Conservation (phyloP, 1,139 yeast genomes). For the Geotrichum histeridarum region DNA sequence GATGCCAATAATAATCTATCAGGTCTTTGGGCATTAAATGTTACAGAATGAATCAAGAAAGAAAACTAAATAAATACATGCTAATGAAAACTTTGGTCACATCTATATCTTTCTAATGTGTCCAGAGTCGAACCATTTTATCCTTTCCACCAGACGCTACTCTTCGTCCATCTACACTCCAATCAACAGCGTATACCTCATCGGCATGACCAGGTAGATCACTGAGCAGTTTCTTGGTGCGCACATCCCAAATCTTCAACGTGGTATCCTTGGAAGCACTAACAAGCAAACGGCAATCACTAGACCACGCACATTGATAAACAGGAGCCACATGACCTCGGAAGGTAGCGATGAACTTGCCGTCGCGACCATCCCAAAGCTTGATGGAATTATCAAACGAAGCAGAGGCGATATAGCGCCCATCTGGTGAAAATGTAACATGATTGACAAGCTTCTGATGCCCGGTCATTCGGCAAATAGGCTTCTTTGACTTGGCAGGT, state of each 20-base stretch:
- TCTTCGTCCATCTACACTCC: constrained; percentile 92
- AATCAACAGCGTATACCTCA: constrained; percentile 94
- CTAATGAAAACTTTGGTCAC: constrained; percentile 29
- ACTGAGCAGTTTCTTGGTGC: constrained; percentile 73
- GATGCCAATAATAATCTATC: neutral
- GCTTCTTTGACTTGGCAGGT: constrained; percentile 73
- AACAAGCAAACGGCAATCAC: constrained; percentile 85
- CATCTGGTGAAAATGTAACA: constrained; percentile 94
- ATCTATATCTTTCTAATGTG: constrained; percentile 46
- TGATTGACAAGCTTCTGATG: constrained; percentile 96
- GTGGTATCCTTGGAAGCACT: constrained; percentile 97
- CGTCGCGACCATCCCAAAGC: constrained; percentile 93
- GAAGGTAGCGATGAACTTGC: constrained; percentile 81
- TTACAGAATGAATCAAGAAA: neutral
- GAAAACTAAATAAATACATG: constrained; percentile 1
- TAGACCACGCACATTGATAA: constrained; percentile 98
- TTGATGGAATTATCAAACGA: constrained; percentile 94
- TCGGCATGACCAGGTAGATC: constrained; percentile 95
- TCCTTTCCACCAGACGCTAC: constrained; percentile 98
- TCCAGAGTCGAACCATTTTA: constrained; percentile 88
- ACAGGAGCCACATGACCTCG: constrained; percentile 98
- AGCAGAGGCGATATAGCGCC: constrained; percentile 82
- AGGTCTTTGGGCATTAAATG: neutral
- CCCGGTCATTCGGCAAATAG: constrained; percentile 90
- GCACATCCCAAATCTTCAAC: constrained; percentile 92